Base-by-base conservation (phyloP, 2,329 filamentous ascomycete genomes). In the Penicillium psychrosexuale region DNA sequence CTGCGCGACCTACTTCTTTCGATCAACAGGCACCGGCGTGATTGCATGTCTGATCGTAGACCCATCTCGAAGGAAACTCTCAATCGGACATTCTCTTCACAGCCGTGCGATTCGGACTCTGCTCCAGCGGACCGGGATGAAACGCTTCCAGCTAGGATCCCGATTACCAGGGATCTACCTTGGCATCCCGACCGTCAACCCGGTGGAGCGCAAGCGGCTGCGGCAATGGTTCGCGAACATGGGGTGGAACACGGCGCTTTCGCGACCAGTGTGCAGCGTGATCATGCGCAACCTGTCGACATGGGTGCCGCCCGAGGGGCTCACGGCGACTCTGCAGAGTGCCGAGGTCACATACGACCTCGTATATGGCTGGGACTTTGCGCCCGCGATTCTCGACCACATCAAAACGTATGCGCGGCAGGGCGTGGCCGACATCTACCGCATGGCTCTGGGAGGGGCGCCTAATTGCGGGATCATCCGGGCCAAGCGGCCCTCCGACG, bases 11-110 rank as follows among this genome's bases (percentile, higher is more conserved):
- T 97, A 96, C 69, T 91, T 84, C 69, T 85, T 89, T 67, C 84
- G 84, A 38, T 80, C 77, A n/a, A 86, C 79, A 3, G 82, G 82
- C 7, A 86, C 86, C 5, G 91, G 90, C 15, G 87, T 91, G 17
- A 85, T 97, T 47, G 91, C 89, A 0, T 85, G 90, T 3, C 80
- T 97, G n/a, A 88, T 97, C 58, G 93, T 97, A 36, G 92, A 97
- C 62, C 92, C 93, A 0, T 77, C 82, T 4, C 88, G 95, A 66
- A 85, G 93, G 33, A 94, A 92, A 65, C 82, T 96, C 9, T 96
- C 91, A 0, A 94, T 97, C 57, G 93, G 93, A 0, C 85, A 91
- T 61, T 96, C 91, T 0, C 82, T 97, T 2, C 92, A 97, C 72
- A 89, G 90, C 58, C 83, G 92, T 37, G 92, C 92, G 0, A 83